These are phyloP conservation scores for Corynespora cassiicola DNA, from an alignment of 2,329 filamentous ascomycete species.

Conservation along the genomic window DNA sequence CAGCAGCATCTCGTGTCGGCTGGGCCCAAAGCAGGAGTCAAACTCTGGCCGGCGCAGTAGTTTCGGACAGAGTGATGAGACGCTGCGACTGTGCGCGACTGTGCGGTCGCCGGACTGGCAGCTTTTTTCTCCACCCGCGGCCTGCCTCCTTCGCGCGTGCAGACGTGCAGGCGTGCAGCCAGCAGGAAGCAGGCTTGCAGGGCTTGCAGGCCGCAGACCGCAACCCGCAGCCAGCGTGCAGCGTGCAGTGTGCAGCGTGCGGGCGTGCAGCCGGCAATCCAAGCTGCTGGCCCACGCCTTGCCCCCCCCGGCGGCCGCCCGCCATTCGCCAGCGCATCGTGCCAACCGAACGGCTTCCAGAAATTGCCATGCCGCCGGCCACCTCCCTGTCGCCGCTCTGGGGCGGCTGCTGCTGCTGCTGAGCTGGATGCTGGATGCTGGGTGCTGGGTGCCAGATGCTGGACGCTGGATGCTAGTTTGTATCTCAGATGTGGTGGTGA, in stretches of 20 bases:
- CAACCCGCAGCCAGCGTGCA: conserved; percentile 23
- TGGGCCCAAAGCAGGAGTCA: conserved; percentile 25
- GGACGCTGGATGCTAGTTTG: too few species aligned
- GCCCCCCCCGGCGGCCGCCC: conserved; percentile 17
- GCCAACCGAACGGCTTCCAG: conserved; percentile 41
- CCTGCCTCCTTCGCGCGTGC: too few species aligned
- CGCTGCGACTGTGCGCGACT: conserved; percentile 25
- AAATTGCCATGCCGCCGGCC: conserved; percentile 32
- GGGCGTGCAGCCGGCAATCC: conserved; percentile 38
- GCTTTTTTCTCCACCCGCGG: too few species aligned
- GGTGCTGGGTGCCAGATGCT: too few species aligned
- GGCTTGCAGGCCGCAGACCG: conserved; percentile 11
- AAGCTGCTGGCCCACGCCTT: conserved; percentile 35
- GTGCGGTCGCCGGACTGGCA: too few species aligned
- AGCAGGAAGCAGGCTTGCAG: too few species aligned
- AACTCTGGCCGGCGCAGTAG: conserved; percentile 39
- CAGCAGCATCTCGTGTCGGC: conserved; percentile 23
- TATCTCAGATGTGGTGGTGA: too few species aligned
- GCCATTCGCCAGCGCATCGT: conserved; percentile 30
- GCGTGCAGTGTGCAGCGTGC: too few species aligned
- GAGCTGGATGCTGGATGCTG: too few species aligned
- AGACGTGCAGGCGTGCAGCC: too few species aligned
- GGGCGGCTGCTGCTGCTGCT: too few species aligned
- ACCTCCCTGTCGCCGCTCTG: conserved; percentile 21
- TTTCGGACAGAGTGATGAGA: conserved; percentile 33